Conservation (phyloP, 306 rosid genomes). For the Senna siamea region DNA sequence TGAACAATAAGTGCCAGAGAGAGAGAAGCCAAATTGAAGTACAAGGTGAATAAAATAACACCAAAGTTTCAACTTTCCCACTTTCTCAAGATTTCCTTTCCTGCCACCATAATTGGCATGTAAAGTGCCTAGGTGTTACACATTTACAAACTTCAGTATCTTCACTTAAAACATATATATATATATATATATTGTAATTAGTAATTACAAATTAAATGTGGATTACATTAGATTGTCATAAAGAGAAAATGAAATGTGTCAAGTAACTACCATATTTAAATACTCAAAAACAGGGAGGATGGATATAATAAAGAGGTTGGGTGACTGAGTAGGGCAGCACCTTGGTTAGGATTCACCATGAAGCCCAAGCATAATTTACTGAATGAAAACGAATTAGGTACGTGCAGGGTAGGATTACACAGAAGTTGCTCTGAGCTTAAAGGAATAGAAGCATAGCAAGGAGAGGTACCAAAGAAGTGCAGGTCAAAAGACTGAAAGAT, state of each 20-base stretch:
- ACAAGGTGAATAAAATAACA: neutral
- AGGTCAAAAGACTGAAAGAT: neutral
- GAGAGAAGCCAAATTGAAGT: constrained; percentile 25
- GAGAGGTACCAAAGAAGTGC: constrained; percentile 13
- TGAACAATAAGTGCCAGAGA: neutral
- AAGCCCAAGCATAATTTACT: neutral
- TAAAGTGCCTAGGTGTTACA: neutral
- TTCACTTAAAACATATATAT: neutral
- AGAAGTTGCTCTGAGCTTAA: neutral
- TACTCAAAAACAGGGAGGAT: neutral
- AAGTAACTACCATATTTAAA: neutral
- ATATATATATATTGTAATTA: no score
- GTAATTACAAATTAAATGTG: neutral
- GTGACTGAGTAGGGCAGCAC: neutral
- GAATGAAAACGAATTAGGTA: neutral
- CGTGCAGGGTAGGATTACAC: neutral
- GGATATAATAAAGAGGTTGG: neutral
- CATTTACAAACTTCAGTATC: neutral
- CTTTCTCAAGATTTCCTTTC: constrained; percentile 11
- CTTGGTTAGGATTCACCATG: neutral
- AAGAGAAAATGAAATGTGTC: constrained; percentile 1
- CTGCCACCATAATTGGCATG: neutral
- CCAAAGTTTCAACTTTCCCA: neutral
- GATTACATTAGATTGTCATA: constrained; percentile 12
- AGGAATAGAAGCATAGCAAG: constrained; percentile 15